Base-by-base conservation (phyloP, 108 stramenopile genomes). In the Chaetoceros muelleri region DNA sequence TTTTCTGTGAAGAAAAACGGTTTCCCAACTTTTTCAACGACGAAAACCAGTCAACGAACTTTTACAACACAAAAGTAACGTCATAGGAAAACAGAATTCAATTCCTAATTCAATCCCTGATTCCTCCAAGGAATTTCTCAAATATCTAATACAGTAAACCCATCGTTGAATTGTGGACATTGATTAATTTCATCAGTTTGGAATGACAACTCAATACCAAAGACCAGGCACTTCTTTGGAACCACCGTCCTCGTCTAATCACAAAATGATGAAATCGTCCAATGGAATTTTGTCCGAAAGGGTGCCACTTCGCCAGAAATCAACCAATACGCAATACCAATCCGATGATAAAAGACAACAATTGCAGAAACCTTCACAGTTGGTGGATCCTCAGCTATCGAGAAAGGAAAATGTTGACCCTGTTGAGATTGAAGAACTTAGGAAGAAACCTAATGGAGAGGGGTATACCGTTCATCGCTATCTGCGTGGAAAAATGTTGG, bases 381-480 rank as follows among this genome's bases (percentile, higher is more conserved):
- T n/a, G n/a, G n/a, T n/a, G 34, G 5, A 10, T 40, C 34, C 34
- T 40, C 13, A 10, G 34, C 34, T 10, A 40, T 13, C 5, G 34
- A 40, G 34, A 40, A 10, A 5, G 34, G 13, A 5, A 13, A 40
- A 40, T 40, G 34, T 13, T 40, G 34, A 40, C 5, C 34, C 34
- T 5, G 34, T 40, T 40, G 34, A 40, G 13, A 87, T 92, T 57
- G 78, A 80, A 57, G 90, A 92, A 47, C 78, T 80, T 31, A 69
- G 90, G 24, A 73, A 79, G 27, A 59, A 71, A 27, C 64, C 81
- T 50, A 73, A 79, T 58, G 90, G 86, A 10, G 90, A 92, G 3
- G 90, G 90, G 26, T 78, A 74, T 65, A 87, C 92, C 3, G 57
- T 80, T 44, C 94, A 91, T 70, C 80, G 73, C 13, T 95, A 88